These are phyloP conservation scores for Heimioporus retisporus DNA, from an alignment of 1,284 basidiomycete genomes.

Conservation along the genomic window DNA sequence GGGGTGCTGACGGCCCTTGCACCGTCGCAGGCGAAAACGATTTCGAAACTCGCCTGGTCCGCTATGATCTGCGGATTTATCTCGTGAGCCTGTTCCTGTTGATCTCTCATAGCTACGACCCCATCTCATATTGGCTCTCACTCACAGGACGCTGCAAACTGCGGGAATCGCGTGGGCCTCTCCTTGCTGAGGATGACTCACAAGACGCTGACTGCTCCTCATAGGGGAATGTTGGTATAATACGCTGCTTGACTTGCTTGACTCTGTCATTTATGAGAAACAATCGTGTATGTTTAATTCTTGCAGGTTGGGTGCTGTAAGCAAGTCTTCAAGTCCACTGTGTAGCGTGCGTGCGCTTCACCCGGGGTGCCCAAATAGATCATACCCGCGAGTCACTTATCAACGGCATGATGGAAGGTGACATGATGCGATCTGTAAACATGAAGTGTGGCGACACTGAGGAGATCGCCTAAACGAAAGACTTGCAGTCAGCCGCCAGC, in stretches of 20 bases:
- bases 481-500: neutral
- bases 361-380: too few species aligned
- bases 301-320: too few species aligned
- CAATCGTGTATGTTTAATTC: neutral
- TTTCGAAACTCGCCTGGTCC: slow-evolving; percentile 77
- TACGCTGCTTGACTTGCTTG: neutral
- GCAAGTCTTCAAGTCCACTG: too few species aligned
- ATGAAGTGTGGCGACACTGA: too few species aligned
- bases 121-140: neutral
- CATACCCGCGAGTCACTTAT: too few species aligned
- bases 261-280: neutral
- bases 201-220: slow-evolving; percentile 18
- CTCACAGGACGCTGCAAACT: slow-evolving; percentile 68
- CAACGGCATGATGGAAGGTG: too few species aligned
- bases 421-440: too few species aligned
- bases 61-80: slow-evolving; percentile 88
- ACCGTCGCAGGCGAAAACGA: slow-evolving; percentile 78
- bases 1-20: slow-evolving; percentile 89
- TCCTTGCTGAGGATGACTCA: slow-evolving; percentile 13
- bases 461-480: neutral
- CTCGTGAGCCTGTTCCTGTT: slow-evolving; percentile 46
- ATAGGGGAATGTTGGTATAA: slow-evolving; percentile 64
- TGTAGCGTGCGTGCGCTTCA: too few species aligned
- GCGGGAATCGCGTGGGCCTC: slow-evolving; percentile 70
- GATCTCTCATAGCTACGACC: neutral